Evolutionary conservation across 352 stramenopile species (phyloP), one percentile per base, ranked within the genome.

Genomic region (Phytophthora pluvialis): DNA sequence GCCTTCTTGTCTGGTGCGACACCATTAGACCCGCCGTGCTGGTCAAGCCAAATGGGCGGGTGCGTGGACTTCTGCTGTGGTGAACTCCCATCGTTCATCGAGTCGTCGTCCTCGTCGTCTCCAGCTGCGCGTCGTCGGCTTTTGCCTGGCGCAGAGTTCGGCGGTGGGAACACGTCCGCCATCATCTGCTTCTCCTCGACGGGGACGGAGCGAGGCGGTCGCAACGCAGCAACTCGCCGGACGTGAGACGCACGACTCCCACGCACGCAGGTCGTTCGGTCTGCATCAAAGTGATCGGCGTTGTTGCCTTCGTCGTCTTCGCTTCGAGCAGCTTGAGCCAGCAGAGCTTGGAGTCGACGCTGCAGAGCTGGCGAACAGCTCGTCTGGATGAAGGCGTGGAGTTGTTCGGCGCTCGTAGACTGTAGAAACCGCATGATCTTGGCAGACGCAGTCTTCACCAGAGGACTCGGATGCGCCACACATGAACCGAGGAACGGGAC

Each of bases 161-260:
- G 83, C 1, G 83, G 81, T 6, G 79, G 82, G 31, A 91, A 90
- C 31, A 91, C 73, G 25, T 91, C 81, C 3, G 76, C 82, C 12
- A 70, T 72, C 53, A 88, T 68, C 48, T 77, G 67, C 18, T 77
- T 88, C 47, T 93, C 85, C 53, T 91, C 81, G 4, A 86, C 74
- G 1, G 85, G 85, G 4, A 93, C 85, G 0, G 82, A 91, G 1
- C 82, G 77, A 6, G 82, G 83, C 4, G 83, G 81, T 0, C 83
- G 78, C 33, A 94, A 54, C 2, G 86, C 86, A 7, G 86, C 83
- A 38, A 94, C 78, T 7, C 86, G 81, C 1, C 83, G 77, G 9
- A 94, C 79, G 26, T 94, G 86, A 3, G 86, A 94, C 4, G 81
- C 77, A 1, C 83, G 83, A 72, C 80, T 91, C 0, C 83, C 84